These are phyloP conservation scores for Talaromyces islandicus DNA, from an alignment of 2,329 filamentous ascomycete genomes.

Conservation along the genomic window DNA sequence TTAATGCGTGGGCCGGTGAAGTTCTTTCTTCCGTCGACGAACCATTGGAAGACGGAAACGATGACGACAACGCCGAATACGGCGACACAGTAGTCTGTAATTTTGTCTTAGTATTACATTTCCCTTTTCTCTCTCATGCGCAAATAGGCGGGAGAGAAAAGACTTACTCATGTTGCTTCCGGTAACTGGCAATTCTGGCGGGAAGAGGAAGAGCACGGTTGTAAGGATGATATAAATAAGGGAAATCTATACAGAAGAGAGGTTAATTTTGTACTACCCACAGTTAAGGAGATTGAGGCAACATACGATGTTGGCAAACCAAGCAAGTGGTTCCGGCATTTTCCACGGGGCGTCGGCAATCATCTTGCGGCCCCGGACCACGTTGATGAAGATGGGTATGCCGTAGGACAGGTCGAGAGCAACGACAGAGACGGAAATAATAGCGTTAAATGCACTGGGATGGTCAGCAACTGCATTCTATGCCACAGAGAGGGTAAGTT, in stretches of 20 bases:
- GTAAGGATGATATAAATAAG: conserved; percentile 64
- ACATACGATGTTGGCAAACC: conserved; percentile 52
- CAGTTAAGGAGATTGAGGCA: not conserved
- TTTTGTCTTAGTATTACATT: not conserved
- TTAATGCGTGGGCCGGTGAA: conserved; percentile 50
- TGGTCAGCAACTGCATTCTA: conserved; percentile 14
- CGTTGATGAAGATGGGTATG: conserved; percentile 66
- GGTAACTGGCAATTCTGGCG: conserved; percentile 59
- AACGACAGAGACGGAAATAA: conserved; percentile 65
- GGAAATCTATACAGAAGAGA: conserved; percentile 38
- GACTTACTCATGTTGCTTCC: conserved; percentile 62
- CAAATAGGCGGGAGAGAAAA: not conserved
- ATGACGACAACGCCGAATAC: conserved; percentile 54
- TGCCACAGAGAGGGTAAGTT: not conserved
- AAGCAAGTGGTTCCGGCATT: conserved; percentile 50
- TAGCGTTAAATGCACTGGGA: conserved; percentile 61
- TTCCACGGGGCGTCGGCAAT: conserved; percentile 57
- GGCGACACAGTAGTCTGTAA: conserved; percentile 40
- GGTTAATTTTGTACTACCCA: not conserved
- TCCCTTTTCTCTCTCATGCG: not conserved
- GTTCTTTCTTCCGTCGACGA: conserved; percentile 57
- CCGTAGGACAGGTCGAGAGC: conserved; percentile 67
- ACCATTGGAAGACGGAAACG: conserved; percentile 54
- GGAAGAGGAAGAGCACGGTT: conserved; percentile 69
- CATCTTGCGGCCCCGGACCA: conserved; percentile 59